Evolutionary conservation across 345 rosid species (phyloP).

Genomic region (Dipteronia dyeriana): DNA sequence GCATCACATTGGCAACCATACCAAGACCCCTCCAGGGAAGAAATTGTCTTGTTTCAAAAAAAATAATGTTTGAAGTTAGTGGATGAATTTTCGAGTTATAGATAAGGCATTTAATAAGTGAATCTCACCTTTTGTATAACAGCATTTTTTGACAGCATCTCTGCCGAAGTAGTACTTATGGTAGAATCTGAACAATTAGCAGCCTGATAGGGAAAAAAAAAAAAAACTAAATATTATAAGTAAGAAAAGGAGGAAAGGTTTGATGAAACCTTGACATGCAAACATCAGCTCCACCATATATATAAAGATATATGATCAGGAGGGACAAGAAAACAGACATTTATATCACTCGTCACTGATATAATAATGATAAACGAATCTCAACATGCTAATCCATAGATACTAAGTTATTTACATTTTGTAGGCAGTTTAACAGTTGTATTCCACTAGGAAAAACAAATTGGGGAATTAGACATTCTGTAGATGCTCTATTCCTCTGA

Average conservation of each 20-base stretch:
- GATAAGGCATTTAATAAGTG: background rate
- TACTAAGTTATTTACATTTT: background rate
- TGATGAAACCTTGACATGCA: constrained; percentile 11
- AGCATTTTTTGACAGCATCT: constrained; percentile 45
- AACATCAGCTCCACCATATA: background rate
- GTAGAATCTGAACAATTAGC: constrained; percentile 30
- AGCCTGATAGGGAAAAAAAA: constrained; percentile 38
- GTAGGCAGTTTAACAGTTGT: background rate
- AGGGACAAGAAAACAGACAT: no score
- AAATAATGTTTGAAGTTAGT: background rate
- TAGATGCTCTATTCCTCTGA: background rate
- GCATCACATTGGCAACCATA: background rate
- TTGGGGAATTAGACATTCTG: background rate
- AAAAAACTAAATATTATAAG: background rate
- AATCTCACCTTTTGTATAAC: constrained; percentile 57
- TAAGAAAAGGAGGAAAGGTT: background rate
- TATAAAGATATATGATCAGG: no score
- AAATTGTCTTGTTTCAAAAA: background rate
- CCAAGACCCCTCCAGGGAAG: background rate
- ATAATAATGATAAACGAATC: background rate
- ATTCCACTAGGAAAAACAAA: background rate
- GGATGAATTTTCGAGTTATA: background rate
- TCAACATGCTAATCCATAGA: background rate
- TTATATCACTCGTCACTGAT: background rate
- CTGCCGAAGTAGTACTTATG: constrained; percentile 28